Evolutionary conservation across 306 rosid species (phyloP).

Genomic region (Parietaria judaica): DNA sequence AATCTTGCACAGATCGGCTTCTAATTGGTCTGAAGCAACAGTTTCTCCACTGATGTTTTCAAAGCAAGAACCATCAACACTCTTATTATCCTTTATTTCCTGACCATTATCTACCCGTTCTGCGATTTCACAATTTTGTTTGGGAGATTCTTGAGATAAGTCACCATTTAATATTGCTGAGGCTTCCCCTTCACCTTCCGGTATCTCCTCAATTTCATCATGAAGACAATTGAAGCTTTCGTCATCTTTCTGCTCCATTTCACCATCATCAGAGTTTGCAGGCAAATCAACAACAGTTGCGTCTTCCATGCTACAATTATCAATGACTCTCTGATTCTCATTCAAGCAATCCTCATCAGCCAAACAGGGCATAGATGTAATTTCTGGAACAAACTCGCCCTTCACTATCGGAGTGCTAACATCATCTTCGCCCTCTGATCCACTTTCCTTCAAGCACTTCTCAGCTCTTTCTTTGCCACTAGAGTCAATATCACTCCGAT

Average conservation of each 20-base stretch:
- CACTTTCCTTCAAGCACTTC: constrained; percentile 22
- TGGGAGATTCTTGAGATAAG: constrained; percentile 24
- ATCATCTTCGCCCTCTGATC: constrained; percentile 24
- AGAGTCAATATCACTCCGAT: background rate
- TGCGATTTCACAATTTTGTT: constrained; percentile 25
- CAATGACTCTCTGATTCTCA: constrained; percentile 16
- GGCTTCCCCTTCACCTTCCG: constrained; percentile 19
- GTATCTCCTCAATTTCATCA: constrained; percentile 13
- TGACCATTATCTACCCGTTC: constrained; percentile 27
- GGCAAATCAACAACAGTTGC: constrained; percentile 17
- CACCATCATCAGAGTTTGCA: constrained; percentile 25
- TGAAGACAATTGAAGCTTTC: constrained; percentile 15
- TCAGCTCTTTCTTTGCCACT: constrained; percentile 14
- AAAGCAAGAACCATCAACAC: constrained; percentile 22
- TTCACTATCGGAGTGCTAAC: background rate
- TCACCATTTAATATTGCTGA: constrained; percentile 19
- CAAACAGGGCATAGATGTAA: background rate
- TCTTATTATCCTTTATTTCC: constrained; percentile 26
- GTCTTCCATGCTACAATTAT: constrained; percentile 5
- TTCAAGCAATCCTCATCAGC: constrained; percentile 21
- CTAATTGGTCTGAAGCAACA: constrained; percentile 30
- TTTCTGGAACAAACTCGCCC: background rate
- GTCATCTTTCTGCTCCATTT: constrained; percentile 28
- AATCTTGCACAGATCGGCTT: constrained; percentile 27
- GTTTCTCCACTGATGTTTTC: constrained; percentile 26